Evolutionary conservation across 2,329 filamentous ascomycete genomes (phyloP).

Genomic region (Penicillium olsonii): DNA sequence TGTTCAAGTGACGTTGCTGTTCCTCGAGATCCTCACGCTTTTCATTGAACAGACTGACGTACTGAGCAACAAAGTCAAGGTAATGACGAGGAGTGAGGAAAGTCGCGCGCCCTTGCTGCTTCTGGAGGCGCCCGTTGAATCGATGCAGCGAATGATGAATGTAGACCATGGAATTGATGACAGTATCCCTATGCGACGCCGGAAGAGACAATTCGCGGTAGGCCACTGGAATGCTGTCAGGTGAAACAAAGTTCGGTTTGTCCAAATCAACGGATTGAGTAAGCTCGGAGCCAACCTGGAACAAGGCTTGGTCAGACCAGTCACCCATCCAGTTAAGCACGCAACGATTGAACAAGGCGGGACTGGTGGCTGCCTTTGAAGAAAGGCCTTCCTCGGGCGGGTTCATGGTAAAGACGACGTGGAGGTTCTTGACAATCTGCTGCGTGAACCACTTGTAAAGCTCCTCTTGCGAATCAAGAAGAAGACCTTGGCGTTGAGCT

Average conservation of each 20-base stretch:
- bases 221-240: constrained; percentile 88
- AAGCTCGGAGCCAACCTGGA: constrained; percentile 94
- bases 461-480: constrained; percentile 96
- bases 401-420: constrained; percentile 99
- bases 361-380: constrained; percentile 95
- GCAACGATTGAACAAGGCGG: constrained; percentile 97
- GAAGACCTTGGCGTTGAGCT: constrained; percentile 88
- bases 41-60: constrained; percentile 95
- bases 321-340: constrained; percentile 99
- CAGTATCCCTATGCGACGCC: constrained; percentile 83
- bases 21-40: constrained; percentile 98
- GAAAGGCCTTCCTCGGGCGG: constrained; percentile 92
- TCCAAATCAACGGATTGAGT: constrained; percentile 97
- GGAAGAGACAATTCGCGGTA: constrained; percentile 84
- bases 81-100: constrained; percentile 96
- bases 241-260: constrained; percentile 78
- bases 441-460: constrained; percentile 99
- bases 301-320: constrained; percentile 98
- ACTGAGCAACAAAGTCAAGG: constrained; percentile 96
- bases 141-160: constrained; percentile 92
- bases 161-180: constrained; percentile 98
- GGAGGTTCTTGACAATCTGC: constrained; percentile 97
- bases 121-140: constrained; percentile 84
- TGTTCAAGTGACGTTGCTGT: constrained; percentile 96
- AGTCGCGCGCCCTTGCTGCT: constrained; percentile 88